phyloP scores from a whole-genome alignment of 2,329 filamentous ascomycete species.

The Dactylellina sp. region DNA sequence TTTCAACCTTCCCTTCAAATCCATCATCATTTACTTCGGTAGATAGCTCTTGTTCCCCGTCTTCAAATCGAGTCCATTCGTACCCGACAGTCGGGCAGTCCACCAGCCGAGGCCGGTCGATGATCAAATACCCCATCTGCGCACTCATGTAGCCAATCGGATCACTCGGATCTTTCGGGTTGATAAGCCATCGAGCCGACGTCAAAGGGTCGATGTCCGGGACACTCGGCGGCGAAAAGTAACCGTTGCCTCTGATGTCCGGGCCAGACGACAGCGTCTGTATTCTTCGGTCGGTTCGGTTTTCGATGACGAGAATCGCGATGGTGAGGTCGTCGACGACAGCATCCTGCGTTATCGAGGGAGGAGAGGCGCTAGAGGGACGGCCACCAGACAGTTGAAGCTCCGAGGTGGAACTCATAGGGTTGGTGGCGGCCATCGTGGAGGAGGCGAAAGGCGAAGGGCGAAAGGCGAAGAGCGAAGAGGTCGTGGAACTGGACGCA shows the following conservation, averaged over 20 bases:
- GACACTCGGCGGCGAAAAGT: constrained; percentile 12
- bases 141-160: constrained; percentile 8
- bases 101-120: constrained; percentile 13
- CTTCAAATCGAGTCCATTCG: constrained; percentile 31
- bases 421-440: constrained; percentile 21
- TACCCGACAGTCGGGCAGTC: constrained; percentile 37
- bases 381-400: constrained; percentile 17
- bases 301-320: constrained; percentile 24
- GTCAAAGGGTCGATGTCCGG: constrained; percentile 24
- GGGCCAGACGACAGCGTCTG: constrained; percentile 12
- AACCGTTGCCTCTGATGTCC: constrained; percentile 36
- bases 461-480: not conserved
- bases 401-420: constrained; percentile 32
- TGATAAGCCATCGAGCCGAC: constrained; percentile 12
- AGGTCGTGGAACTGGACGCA: not conserved
- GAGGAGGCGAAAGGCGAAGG: not conserved
- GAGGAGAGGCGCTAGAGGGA: not conserved
- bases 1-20: constrained; percentile 22
- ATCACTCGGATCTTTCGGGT: constrained; percentile 2
- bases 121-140: constrained; percentile 35
- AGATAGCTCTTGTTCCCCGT: constrained; percentile 28
- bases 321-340: constrained; percentile 2
- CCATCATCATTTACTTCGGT: constrained; percentile 40
- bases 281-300: constrained; percentile 22
- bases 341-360: not conserved